Percentiles rank a stretch among this genome's conserved stretches.
These are phyloP conservation scores for Pholiota conissans DNA, from an alignment of 768 basidiomycete species.

Conservation along the genomic window DNA sequence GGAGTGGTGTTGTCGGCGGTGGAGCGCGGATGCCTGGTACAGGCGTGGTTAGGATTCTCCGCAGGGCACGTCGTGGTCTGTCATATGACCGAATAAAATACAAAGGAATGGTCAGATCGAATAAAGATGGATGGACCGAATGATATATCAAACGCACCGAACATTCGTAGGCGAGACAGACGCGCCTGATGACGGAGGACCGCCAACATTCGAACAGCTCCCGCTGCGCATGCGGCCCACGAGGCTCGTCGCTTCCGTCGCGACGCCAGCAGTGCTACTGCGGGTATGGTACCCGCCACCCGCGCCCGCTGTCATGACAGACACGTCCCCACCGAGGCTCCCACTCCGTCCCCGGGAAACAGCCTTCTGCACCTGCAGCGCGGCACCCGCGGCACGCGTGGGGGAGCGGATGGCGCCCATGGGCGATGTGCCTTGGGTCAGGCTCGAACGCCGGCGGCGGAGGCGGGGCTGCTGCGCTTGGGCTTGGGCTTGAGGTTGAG, in stretches of 20 bases:
- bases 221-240: constrained; percentile 58
- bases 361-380: constrained; percentile 50
- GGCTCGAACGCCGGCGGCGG: constrained; percentile 63
- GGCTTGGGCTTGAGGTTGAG: constrained; percentile 6
- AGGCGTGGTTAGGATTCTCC: constrained; percentile 31
- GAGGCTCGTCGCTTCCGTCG: constrained; percentile 39
- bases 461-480: constrained; percentile 35
- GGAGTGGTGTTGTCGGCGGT: constrained; percentile 41
- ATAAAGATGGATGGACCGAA: neutral
- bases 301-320: constrained; percentile 6
- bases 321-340: constrained; percentile 33
- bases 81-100: neutral
- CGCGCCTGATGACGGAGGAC: constrained; percentile 5
- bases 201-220: constrained; percentile 41
- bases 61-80: constrained; percentile 42
- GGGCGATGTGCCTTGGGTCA: constrained; percentile 54
- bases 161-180: constrained; percentile 1
- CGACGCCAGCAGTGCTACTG: constrained; percentile 27
- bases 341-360: constrained; percentile 41
- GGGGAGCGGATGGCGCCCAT: constrained; percentile 62
- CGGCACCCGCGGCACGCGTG: constrained; percentile 46
- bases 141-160: constrained; percentile 19
- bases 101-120: neutral
- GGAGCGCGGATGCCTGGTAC: constrained; percentile 35
- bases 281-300: neutral